These are phyloP conservation scores for Moesziomyces antarcticus DNA, from an alignment of 1,284 basidiomycete genomes.

Conservation along the genomic window DNA sequence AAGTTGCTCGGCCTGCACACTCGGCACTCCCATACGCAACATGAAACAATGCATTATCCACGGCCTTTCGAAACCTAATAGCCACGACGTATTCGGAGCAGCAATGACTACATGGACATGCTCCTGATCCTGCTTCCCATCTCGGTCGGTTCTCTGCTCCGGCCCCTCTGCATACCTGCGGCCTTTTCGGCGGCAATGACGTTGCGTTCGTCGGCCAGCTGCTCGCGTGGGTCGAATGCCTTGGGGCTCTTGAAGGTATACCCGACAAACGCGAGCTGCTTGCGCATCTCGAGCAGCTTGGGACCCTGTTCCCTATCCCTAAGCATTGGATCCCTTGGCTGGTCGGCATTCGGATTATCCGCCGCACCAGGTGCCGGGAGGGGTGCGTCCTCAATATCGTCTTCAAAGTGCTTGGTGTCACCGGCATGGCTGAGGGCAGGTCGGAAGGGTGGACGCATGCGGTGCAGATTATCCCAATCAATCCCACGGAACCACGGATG, in stretches of 20 bases:
- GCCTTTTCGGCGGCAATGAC: slow-evolving; percentile 43
- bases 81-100: neutral
- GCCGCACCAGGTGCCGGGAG: slow-evolving; percentile 88
- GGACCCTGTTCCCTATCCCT: slow-evolving; percentile 84
- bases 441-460: slow-evolving; percentile 83
- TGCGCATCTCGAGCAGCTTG: slow-evolving; percentile 86
- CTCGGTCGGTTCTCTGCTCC: slow-evolving; percentile 37
- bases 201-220: slow-evolving; percentile 45
- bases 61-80: too few relatives aligned
- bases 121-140: slow-evolving; percentile 54
- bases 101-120: slow-evolving; percentile 56
- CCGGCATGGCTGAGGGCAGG: slow-evolving; percentile 75
- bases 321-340: slow-evolving; percentile 87
- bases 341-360: slow-evolving; percentile 73
- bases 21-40: too few relatives aligned
- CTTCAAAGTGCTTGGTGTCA: slow-evolving; percentile 69
- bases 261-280: slow-evolving; percentile 83
- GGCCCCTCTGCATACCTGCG: slow-evolving; percentile 26
- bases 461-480: slow-evolving; percentile 52
- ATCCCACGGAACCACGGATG: slow-evolving; percentile 65
- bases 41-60: too few relatives aligned
- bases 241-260: slow-evolving; percentile 64
- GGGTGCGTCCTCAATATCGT: slow-evolving; percentile 86
- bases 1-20: too few relatives aligned
- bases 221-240: slow-evolving; percentile 51